Evolutionary conservation across 164 flowering plant species (phyloP).

Genomic region (Hamamelis virginiana): DNA sequence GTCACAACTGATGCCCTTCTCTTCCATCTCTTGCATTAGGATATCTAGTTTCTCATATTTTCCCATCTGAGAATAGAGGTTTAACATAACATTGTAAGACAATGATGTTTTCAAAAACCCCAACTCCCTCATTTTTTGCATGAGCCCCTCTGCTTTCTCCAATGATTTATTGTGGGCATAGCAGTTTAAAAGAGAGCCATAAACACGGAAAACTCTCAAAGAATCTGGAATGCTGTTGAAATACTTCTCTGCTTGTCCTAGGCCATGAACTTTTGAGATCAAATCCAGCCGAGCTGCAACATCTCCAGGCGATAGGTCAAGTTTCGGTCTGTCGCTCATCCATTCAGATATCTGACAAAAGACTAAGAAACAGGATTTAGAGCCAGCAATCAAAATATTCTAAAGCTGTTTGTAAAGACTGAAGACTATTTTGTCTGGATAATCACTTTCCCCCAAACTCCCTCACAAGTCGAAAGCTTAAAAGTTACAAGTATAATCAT

Average conservation of each 20-base stretch:
- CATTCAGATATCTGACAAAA: constrained; percentile 31
- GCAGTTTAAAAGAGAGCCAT: constrained; percentile 38
- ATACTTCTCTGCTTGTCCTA: constrained; percentile 32
- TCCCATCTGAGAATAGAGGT: constrained; percentile 28
- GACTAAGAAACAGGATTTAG: background rate
- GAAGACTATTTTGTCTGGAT: background rate
- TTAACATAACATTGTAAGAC: constrained; percentile 34
- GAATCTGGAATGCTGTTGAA: constrained; percentile 22
- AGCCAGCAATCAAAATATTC: background rate
- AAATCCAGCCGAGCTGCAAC: constrained; percentile 30
- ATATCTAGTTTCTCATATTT: constrained; percentile 25
- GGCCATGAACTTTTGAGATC: constrained; percentile 33
- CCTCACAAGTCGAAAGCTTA: background rate
- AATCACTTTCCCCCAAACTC: background rate
- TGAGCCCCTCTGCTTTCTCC: constrained; percentile 35
- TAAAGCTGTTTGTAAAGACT: background rate
- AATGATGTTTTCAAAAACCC: constrained; percentile 18
- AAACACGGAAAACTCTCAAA: constrained; percentile 10
- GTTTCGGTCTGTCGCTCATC: constrained; percentile 21
- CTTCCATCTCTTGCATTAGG: constrained; percentile 35
- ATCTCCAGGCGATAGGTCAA: constrained; percentile 17
- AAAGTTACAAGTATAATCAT: background rate
- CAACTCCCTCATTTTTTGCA: constrained; percentile 33
- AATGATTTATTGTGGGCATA: constrained; percentile 21
- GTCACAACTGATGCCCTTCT: constrained; percentile 19